A percentile compares a stretch with the other conserved stretches of the same genome.
Conservation (phyloP, 176 grass and related monocot genomes). For the Canna indica region DNA sequence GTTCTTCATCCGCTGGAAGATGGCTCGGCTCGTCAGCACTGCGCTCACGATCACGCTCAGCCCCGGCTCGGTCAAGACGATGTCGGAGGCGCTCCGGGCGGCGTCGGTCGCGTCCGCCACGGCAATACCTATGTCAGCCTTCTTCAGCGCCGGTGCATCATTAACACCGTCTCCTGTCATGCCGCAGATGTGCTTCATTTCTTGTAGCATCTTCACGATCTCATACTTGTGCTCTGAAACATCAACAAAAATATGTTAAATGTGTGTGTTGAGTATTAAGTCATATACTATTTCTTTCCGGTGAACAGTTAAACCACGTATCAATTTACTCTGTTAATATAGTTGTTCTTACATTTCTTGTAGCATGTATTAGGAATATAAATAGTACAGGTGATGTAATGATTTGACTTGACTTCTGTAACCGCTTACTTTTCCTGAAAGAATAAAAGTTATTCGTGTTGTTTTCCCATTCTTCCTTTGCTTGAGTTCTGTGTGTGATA, state of each 20-base stretch:
- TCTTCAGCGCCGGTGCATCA: constrained; percentile 88
- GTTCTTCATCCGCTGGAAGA: constrained; percentile 98
- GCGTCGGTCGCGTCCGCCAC: constrained; percentile 92
- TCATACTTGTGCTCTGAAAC: constrained; percentile 82
- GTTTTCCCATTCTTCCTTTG: no score
- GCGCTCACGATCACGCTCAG: constrained; percentile 77
- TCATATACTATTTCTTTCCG: no score
- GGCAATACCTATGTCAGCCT: constrained; percentile 90
- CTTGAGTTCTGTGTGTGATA: no score
- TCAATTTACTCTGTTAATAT: no score
- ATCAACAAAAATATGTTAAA: neutral
- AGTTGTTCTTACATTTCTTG: no score
- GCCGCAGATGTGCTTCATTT: constrained; percentile 70
- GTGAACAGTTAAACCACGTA: no score
- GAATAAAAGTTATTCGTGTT: no score
- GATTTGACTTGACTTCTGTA: no score
- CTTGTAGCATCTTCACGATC: constrained; percentile 90
- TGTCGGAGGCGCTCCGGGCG: constrained; percentile 70
- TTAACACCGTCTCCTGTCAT: constrained; percentile 93
- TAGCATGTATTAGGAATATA: no score
- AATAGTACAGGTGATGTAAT: no score
- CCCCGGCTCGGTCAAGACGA: constrained; percentile 84
- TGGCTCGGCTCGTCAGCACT: constrained; percentile 69
- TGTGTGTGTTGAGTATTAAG: no score
- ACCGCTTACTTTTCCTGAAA: no score